Evolutionary conservation across 768 basidiomycete species (phyloP), one percentile per base, ranked within the genome.

Genomic region (Leccinum imitatum): DNA sequence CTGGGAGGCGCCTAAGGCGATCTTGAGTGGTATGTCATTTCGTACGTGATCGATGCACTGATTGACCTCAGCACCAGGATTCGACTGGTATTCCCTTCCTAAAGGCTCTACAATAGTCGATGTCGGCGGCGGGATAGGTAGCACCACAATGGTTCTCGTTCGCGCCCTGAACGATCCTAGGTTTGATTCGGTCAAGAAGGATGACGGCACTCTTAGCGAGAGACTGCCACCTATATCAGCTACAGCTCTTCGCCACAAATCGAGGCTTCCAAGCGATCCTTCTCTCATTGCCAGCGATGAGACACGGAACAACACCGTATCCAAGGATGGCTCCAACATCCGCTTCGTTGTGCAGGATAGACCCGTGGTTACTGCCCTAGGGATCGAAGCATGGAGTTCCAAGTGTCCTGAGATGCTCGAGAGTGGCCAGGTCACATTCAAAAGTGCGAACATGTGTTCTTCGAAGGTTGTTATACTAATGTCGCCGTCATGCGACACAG

Each of bases 91-190:
- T 17, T 68, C 78, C 6, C 76, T 90, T 30, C 77, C 78, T 1
- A 67, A 69, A n/a, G 80, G 79, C 13, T 77, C 82, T 9, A 68
- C 83, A 3, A 75, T 89, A 13, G 81, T 89, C 5, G 88, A 90
- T 58, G 86, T 89, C 3, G 87, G 88, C 2, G 88, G 88, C 14
- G 87, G 88, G 3, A 84, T 89, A 35, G 88, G 88, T 15, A 79
- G 78, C 31, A 79, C 78, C 4, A 75, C 78, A 3, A 75, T 82
- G 75, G 63, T 74, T 46, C 76, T 82, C 39, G 79, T 75, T 17
- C 71, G 75, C 21, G 70, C 77, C 5, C 77, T 82, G 61, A 67
- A 61, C 35, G 57, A 46, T 11, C 33, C 54, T 47, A 54, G 30
- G 17, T 23, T 19, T 50, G 60, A 57, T 47, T 53, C 52, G 6